A percentile compares a stretch with the other conserved stretches of the same genome.
These are phyloP conservation scores for Chrysoporthe deuterocubensis DNA, from an alignment of 2,329 filamentous ascomycete genomes.

Conservation along the genomic window DNA sequence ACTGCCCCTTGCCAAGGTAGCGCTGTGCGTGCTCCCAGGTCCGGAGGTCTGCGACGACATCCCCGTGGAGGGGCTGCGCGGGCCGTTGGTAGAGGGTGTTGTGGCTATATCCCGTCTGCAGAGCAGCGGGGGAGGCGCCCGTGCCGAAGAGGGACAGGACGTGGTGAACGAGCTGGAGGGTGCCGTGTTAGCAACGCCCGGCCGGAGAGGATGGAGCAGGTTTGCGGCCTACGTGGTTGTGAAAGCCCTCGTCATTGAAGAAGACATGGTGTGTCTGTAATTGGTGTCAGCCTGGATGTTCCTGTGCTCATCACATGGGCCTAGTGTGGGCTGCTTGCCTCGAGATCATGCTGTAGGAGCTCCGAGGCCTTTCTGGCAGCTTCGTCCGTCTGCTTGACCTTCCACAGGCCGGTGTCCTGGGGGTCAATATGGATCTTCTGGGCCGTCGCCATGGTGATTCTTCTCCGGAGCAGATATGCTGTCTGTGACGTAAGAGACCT, in stretches of 20 bases:
- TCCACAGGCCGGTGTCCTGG: slow-evolving; percentile 53
- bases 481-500: background rate
- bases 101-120: slow-evolving; percentile 67
- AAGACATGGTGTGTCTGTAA: slow-evolving; percentile 70
- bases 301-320: background rate
- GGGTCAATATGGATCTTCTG: slow-evolving; percentile 52
- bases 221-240: slow-evolving; percentile 69
- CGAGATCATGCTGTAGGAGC: slow-evolving; percentile 77
- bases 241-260: slow-evolving; percentile 76
- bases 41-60: slow-evolving; percentile 58
- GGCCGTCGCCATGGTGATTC: slow-evolving; percentile 49
- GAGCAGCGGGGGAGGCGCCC: slow-evolving; percentile 61
- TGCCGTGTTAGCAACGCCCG: background rate
- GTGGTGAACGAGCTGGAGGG: slow-evolving; percentile 67
- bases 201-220: slow-evolving; percentile 39
- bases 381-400: slow-evolving; percentile 54
- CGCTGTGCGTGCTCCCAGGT: slow-evolving; percentile 59
- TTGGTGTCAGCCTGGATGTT: slow-evolving; percentile 2
- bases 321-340: slow-evolving; percentile 41
- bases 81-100: slow-evolving; percentile 71
- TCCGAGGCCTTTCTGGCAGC: slow-evolving; percentile 66
- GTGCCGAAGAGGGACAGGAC: slow-evolving; percentile 78
- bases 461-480: background rate
- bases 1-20: slow-evolving; percentile 63
- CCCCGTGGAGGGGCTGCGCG: slow-evolving; percentile 49